Conservation (phyloP, 1,139 yeast species). For the Tardiomyces digboiensis region DNA sequence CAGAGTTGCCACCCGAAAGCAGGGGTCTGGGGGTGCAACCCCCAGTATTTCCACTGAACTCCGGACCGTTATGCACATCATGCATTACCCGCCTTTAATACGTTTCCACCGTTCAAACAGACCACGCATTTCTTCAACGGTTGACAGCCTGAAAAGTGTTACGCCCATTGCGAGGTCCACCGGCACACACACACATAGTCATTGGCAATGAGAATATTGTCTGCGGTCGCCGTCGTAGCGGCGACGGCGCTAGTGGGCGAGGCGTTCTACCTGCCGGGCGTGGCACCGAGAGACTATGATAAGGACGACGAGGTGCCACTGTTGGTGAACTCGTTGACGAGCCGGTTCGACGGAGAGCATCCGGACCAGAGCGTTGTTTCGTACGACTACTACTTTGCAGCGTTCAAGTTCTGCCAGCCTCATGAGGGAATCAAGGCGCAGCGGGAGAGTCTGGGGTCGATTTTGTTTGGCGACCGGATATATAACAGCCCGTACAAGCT, state of each 20-base stretch:
- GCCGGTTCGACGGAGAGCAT: neutral
- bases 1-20: no score
- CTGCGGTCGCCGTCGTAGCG: no score
- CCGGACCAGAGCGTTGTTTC: constrained; percentile 17
- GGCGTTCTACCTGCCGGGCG: constrained; percentile 89
- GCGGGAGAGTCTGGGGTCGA: constrained; percentile 86
- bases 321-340: constrained; percentile 77
- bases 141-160: no score
- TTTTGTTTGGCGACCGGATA: constrained; percentile 91
- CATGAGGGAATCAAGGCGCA: constrained; percentile 53
- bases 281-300: constrained; percentile 83
- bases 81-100: no score
- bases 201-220: no score
- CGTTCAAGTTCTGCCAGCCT: constrained; percentile 80
- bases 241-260: constrained; percentile 6
- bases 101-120: no score
- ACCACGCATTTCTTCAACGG: no score
- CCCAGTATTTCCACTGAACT: no score
- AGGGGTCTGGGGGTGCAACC: no score
- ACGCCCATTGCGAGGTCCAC: no score
- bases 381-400: constrained; percentile 71
- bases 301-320: constrained; percentile 66
- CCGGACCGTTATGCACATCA: no score
- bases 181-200: no score
- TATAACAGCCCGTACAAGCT: constrained; percentile 85